These are phyloP conservation scores for Fragilariopsis cylindrus DNA, from an alignment of 108 stramenopile genomes.

Conservation along the genomic window DNA sequence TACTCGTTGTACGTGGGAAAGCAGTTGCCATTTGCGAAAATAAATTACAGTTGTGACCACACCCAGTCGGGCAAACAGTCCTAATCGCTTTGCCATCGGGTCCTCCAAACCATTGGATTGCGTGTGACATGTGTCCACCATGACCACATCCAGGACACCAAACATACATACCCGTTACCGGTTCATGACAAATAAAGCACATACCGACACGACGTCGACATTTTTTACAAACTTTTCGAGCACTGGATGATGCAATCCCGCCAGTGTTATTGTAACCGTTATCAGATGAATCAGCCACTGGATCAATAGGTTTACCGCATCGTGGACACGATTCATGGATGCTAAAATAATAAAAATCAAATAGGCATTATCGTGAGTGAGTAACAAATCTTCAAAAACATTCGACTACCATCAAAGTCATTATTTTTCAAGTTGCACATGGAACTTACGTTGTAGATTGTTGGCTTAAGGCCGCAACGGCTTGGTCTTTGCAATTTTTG, in stretches of 20 bases:
- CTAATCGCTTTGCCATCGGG: constrained; percentile 46
- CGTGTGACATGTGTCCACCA: constrained; percentile 68
- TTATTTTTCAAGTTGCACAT: neutral
- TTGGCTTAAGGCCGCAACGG: constrained; percentile 74
- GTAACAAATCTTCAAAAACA: constrained; percentile 1
- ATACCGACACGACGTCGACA: constrained; percentile 74
- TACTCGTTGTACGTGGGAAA: constrained; percentile 38
- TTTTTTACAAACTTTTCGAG: constrained; percentile 60
- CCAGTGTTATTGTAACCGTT: constrained; percentile 17
- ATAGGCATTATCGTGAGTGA: neutral
- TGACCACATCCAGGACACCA: constrained; percentile 91
- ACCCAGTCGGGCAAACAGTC: constrained; percentile 79
- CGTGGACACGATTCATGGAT: constrained; percentile 81
- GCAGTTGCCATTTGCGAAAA: constrained; percentile 40
- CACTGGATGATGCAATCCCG: constrained; percentile 7
- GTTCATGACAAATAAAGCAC: constrained; percentile 83
- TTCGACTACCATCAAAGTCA: neutral
- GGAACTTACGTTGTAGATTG: constrained; percentile 72
- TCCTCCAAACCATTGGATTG: constrained; percentile 73
- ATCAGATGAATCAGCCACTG: constrained; percentile 19
- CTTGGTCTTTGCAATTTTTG: constrained; percentile 66
- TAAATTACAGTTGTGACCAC: constrained; percentile 85
- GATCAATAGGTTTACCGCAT: constrained; percentile 70
- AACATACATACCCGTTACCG: constrained; percentile 80
- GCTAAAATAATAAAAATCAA: constrained; percentile 14